Evolutionary conservation across 2,329 filamentous ascomycete species (phyloP), one percentile per base, ranked within the genome.

Genomic region (Metarhizium album): DNA sequence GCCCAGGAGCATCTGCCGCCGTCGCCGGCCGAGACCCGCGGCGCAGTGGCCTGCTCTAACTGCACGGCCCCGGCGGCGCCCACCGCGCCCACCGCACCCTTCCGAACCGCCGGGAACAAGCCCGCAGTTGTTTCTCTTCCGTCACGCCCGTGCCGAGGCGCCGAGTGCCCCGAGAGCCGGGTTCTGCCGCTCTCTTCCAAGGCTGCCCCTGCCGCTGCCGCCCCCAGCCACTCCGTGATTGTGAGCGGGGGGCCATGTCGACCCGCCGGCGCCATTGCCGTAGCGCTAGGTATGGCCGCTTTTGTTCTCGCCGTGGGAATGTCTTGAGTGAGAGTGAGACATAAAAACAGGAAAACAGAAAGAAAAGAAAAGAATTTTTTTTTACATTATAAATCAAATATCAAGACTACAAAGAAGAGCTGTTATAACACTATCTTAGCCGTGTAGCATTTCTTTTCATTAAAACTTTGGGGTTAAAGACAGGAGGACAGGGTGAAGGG

Each of bases 251-350:
- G 49, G 4, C 20, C 35, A 2, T 20, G 29, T 9, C 37, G 42
- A 7, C 42, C 49, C 2, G 35, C 20, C 8, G 38, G 47, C 16
- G 43, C 31, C 22, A 22, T 50, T 16, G 45, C 47, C 18, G 43
- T 24, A 16, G 16, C 48, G 5, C 43, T 56, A 3, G 46, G 54
- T n/a, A 27, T 54, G 22, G 31, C 3, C 2, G 49, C 50, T 35
- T 37, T 43, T 48, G 27, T 49, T 53, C 45, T 54, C 62, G 40
- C 48, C 22, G 3, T 45, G 13, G 42, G 24, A 11, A 45, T 49
- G 48, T 40, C 40, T 35, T 49, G 29, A 45, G n/a, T n/a, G n/a
- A n/a, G n/a, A n/a, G n/a, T n/a, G n/a, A n/a, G n/a, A n/a, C n/a
- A n/a, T n/a, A n/a, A n/a, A n/a, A n/a, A n/a, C n/a, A n/a, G n/a